phyloP scores from a whole-genome alignment of 192 early-diverging fungal genomes.

The Backusella mclennaniae region DNA sequence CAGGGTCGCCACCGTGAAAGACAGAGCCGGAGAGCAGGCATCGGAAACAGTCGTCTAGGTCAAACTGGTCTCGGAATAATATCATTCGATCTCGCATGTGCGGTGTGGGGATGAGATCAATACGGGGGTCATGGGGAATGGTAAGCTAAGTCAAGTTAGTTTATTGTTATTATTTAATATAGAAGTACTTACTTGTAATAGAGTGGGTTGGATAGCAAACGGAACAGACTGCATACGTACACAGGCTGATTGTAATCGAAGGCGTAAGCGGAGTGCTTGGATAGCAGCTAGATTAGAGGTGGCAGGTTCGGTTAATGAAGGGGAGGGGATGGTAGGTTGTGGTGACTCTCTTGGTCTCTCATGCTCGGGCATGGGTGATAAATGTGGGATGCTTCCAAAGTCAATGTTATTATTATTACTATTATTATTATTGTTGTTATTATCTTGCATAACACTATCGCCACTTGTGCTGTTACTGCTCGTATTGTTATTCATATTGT shows the following conservation, averaged over 20 bases:
- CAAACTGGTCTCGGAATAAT: slow-evolving; percentile 36
- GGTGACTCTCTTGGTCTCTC: not conserved
- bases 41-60: slow-evolving; percentile 39
- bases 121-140: slow-evolving; percentile 40
- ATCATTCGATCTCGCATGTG: slow-evolving; percentile 47
- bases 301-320: not conserved
- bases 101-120: slow-evolving; percentile 31
- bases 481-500: not conserved
- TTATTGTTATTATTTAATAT: not conserved
- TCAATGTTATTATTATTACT: not conserved
- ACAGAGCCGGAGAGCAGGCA: slow-evolving; percentile 18
- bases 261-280: slow-evolving; percentile 26
- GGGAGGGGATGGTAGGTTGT: not conserved
- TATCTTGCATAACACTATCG: not conserved
- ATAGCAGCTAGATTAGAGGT: slow-evolving; percentile 23
- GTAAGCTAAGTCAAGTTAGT: not conserved
- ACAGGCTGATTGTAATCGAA: slow-evolving; percentile 23
- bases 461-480: not conserved
- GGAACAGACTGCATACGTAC: slow-evolving; percentile 19
- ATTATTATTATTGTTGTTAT: not conserved
- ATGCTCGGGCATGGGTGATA: slow-evolving; percentile 1
- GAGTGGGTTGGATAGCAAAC: slow-evolving; percentile 22
- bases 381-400: not conserved
- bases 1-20: slow-evolving; percentile 37
- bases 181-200: slow-evolving; percentile 24